Base-by-base conservation (phyloP, 192 early-diverging fungal genomes). In the Entomortierella beljakovae region DNA sequence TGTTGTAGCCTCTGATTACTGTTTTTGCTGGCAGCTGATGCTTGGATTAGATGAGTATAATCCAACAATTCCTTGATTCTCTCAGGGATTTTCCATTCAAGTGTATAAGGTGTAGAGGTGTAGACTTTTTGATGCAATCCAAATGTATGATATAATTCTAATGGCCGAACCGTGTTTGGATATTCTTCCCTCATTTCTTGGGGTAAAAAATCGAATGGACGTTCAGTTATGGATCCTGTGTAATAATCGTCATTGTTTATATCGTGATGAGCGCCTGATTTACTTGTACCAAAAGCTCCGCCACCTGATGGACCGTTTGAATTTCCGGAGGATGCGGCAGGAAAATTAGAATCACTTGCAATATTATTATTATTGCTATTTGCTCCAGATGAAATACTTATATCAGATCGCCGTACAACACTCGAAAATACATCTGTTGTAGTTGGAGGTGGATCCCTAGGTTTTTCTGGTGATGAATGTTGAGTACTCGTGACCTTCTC, bases 51-150 rank as follows among this genome's bases (percentile, higher is more conserved):
- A 16, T 49, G 56, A 16, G 75, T 53, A 51, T 79, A 79, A 1
- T 79, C 75, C 48, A 79, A 16, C 28, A 79, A 31, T 51, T 79
- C 75, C 0, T 15, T 28, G 4, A 79, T 61, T 6, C 67, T 43
- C 2, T n/a, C 49, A 1, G 75, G 75, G 20, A 79, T 64, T 57
- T 59, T 57, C 75, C 75, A 79, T 61, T 79, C 57, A 32, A 79
- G 68, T 1, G 67, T 79, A 40, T 79, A 79, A 18, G 75, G 75
- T 7, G 75, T 79, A 26, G 65, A 20, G 23, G 55, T 46, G 32
- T 79, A 79, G 40, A 79, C 75, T n/a, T 79, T 79, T 55, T 79
- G 75, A 23, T 79, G 55, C 26, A 79, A 40, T n/a, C 75, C 75
- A n/a, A 79, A 70, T 0, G 75, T 79, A 34, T 79, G 75, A 20